Conservation (phyloP, 139 green algal species). For the Chlamydomonas incerta region DNA sequence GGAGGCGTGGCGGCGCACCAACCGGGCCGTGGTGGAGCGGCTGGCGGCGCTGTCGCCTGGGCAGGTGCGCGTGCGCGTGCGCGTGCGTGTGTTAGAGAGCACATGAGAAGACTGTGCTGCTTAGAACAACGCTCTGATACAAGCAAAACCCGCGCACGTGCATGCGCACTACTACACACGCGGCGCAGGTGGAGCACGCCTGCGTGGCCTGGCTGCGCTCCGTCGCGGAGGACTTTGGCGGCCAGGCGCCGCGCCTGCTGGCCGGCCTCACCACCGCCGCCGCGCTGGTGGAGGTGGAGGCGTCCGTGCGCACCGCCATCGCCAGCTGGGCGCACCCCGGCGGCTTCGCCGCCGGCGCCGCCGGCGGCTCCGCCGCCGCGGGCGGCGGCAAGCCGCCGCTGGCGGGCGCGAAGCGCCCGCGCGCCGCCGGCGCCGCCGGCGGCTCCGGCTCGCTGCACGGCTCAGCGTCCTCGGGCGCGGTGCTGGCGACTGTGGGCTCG, state of each 20-base stretch:
- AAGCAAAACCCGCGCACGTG: too few species aligned
- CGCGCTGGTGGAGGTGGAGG: constrained; percentile 66
- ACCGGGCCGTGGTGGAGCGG: constrained; percentile 14
- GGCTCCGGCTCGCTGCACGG: not conserved
- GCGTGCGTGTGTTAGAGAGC: too few species aligned
- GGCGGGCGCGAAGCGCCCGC: not conserved
- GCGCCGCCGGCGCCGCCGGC: not conserved
- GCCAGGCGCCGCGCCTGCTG: constrained; percentile 64
- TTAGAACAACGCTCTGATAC: too few species aligned
- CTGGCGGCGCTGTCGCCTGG: constrained; percentile 61
- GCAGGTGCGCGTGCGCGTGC: constrained; percentile 4
- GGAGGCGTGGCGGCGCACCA: constrained; percentile 48
- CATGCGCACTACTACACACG: too few species aligned
- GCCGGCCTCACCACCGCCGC: constrained; percentile 39
- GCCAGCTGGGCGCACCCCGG: constrained; percentile 39
- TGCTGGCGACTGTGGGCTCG: not conserved
- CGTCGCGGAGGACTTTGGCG: constrained; percentile 54
- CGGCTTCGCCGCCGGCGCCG: not conserved
- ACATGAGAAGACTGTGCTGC: too few species aligned
- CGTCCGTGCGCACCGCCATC: constrained; percentile 63
- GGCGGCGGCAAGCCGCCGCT: too few species aligned
- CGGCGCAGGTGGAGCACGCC: constrained; percentile 68
- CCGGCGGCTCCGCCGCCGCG: not conserved
- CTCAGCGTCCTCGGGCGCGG: not conserved
- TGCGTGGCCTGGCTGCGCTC: constrained; percentile 73